These are phyloP conservation scores for Obba rivulosa DNA, from an alignment of 768 basidiomycete species.

Conservation along the genomic window DNA sequence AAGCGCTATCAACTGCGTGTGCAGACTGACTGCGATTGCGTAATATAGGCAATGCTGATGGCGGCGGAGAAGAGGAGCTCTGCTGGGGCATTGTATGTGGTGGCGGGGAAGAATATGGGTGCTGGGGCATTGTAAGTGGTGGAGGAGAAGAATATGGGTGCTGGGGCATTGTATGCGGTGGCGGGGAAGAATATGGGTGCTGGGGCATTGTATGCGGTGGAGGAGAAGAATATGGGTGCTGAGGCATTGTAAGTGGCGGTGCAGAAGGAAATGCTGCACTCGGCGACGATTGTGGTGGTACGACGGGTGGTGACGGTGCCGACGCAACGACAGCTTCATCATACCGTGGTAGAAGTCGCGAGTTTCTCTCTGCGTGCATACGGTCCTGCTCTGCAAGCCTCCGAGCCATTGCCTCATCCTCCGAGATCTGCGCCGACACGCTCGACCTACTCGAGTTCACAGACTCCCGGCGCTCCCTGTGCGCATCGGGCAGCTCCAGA, in stretches of 20 bases:
- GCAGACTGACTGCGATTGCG: too few relatives aligned
- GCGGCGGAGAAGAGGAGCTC: too few relatives aligned
- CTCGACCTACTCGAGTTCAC: not conserved
- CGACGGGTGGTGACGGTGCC: not conserved
- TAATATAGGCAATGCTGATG: too few relatives aligned
- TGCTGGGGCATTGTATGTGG: not conserved
- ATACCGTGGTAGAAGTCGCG: not conserved
- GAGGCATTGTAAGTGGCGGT: not conserved
- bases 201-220: too few relatives aligned
- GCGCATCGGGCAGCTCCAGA: not conserved
- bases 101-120: not conserved
- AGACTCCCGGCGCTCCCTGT: not conserved
- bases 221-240: not conserved
- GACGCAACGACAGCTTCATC: not conserved
- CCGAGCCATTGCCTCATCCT: conserved; percentile 43
- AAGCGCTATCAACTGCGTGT: too few relatives aligned
- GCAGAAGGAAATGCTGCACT: not conserved
- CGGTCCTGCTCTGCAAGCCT: conserved; percentile 31
- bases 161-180: not conserved
- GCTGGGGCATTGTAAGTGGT: too few relatives aligned
- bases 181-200: not conserved
- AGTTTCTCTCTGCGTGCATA: not conserved
- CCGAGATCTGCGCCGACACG: conserved; percentile 17
- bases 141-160: too few relatives aligned
- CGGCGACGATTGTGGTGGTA: not conserved